These are phyloP conservation scores for Tinospora cordifolia DNA, from an alignment of 164 flowering plant species.

Conservation along the genomic window DNA sequence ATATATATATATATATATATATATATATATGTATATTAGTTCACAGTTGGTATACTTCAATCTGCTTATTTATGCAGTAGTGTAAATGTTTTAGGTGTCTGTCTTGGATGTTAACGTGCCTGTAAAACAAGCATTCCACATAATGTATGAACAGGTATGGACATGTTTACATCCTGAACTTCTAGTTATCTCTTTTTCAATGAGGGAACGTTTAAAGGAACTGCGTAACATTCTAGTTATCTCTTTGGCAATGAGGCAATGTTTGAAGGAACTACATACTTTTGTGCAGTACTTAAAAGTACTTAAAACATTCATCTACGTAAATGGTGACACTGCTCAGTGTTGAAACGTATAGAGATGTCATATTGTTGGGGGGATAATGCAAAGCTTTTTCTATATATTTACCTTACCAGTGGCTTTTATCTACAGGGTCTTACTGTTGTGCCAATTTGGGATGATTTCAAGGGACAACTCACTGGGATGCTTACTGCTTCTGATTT, in stretches of 20 bases:
- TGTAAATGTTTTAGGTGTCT: constrained; percentile 45
- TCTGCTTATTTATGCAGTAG: constrained; percentile 2
- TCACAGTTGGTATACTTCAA: background rate
- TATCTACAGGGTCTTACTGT: constrained; percentile 59
- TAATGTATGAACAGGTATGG: constrained; percentile 75
- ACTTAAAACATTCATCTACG: background rate
- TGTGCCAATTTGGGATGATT: constrained; percentile 75
- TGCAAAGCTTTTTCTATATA: background rate
- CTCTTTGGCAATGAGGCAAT: too few relatives aligned
- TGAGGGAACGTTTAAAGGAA: background rate
- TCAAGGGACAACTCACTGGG: constrained; percentile 59
- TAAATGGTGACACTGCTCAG: background rate
- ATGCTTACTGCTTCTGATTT: constrained; percentile 77
- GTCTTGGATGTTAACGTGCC: constrained; percentile 67
- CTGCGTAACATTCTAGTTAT: too few relatives aligned
- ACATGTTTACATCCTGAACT: background rate
- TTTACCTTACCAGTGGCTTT: background rate
- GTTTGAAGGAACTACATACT: background rate
- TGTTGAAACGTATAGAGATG: background rate
- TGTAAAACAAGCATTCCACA: constrained; percentile 82
- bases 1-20: too few relatives aligned
- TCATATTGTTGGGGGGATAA: background rate
- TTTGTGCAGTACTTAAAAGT: background rate
- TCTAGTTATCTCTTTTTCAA: constrained; percentile 3
- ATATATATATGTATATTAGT: too few relatives aligned